Evolutionary conservation across 345 rosid species (phyloP), one percentile per base, ranked within the genome.

Genomic region (Syzygium aromaticum): DNA sequence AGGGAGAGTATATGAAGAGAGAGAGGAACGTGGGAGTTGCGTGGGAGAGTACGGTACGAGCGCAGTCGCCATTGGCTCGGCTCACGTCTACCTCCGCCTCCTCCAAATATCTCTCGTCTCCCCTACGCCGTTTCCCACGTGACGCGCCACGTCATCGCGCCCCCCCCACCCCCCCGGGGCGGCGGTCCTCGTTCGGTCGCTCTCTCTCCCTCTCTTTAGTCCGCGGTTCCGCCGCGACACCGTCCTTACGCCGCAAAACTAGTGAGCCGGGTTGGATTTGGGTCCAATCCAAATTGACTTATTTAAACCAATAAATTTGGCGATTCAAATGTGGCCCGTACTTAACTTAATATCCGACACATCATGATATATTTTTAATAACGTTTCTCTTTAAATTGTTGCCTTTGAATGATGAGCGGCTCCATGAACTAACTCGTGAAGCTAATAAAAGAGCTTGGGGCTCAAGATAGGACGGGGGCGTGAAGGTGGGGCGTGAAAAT

Each of bases 11-110:
- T 90, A 17, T 33, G 77, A 59, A 90, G 51, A 23, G 91, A 89
- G 33, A 57, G 88, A 57, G 85, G 93, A 91, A 90, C 89, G 98
- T 92, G 96, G 90, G 77, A 85, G 88, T 91, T 93, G 98, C 99
- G 98, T 95, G 96, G 93, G 87, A 43, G 89, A 82, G 90, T 88
- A 90, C 90, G 53, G 97, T 88, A 84, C 28, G 87, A 77, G 84
- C 86, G 89, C 88, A 86, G 86, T 87, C 87, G 91, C 94, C 98
- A 91, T 92, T 92, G 88, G 96, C 82, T 91, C 51, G 91, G 77
- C 98, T 88, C 96, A 78, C 90, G 96, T 89, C 95, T 13, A 59
- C 92, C 91, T 90, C 93, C 67, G 89, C 54, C 61, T 77, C 89
- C 25, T 64, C 84, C 33, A 91, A 89, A 93, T 89, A 93, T 91